phyloP scores from a whole-genome alignment of 1,284 basidiomycete genomes.

The Ustilago trichophora region DNA sequence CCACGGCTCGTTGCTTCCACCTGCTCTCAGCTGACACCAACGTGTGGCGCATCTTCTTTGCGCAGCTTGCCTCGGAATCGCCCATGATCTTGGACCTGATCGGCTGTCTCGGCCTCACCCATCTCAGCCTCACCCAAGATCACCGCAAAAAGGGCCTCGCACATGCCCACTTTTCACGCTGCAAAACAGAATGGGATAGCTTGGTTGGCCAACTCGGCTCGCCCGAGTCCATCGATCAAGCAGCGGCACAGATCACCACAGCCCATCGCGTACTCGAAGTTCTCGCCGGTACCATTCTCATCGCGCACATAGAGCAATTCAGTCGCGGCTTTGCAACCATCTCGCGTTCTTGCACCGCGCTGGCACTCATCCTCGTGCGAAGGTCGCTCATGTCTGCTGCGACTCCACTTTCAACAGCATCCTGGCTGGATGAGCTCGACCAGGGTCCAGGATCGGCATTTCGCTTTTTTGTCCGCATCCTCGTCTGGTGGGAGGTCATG shows the following conservation, averaged over 20 bases:
- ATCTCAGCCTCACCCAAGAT: slow-evolving; percentile 15
- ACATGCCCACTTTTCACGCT: slow-evolving; percentile 15
- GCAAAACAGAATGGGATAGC: slow-evolving; percentile 13
- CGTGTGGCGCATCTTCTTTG: slow-evolving; percentile 28
- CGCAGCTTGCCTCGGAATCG: slow-evolving; percentile 12
- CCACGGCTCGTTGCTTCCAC: slow-evolving; percentile 28
- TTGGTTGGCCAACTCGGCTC: slow-evolving; percentile 1
- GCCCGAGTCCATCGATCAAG: not conserved
- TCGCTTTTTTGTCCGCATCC: slow-evolving; percentile 20
- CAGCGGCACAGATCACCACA: not conserved
- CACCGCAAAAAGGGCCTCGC: slow-evolving; percentile 9
- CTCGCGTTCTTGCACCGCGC: slow-evolving; percentile 3
- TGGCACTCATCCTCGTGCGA: slow-evolving; percentile 5
- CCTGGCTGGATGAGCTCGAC: not conserved
- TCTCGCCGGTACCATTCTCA: slow-evolving; percentile 20
- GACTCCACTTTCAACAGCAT: not conserved
- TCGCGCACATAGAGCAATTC: slow-evolving; percentile 33
- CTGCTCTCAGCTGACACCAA: slow-evolving; percentile 26
- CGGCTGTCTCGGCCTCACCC: slow-evolving; percentile 18
- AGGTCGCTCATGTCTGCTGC: not conserved
- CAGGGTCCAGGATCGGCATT: slow-evolving; percentile 20
- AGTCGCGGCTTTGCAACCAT: slow-evolving; percentile 13
- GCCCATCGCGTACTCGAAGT: slow-evolving; percentile 13
- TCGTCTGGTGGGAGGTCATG: slow-evolving; percentile 35
- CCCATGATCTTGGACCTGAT: slow-evolving; percentile 17